phyloP scores from a whole-genome alignment of 2,329 filamentous ascomycete species.

The Gyromitra esculenta region DNA sequence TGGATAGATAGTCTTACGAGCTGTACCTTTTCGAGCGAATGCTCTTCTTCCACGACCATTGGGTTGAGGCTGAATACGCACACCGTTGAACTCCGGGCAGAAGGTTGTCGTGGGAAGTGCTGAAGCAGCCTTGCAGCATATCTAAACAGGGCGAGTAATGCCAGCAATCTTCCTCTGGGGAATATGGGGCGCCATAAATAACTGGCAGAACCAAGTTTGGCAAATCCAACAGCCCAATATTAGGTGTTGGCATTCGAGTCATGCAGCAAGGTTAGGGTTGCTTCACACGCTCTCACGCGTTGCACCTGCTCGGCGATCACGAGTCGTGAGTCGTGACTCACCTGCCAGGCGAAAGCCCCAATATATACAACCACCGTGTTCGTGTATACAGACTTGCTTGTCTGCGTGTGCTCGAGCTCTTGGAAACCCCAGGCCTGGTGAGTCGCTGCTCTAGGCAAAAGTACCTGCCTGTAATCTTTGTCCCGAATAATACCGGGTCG shows the following conservation, averaged over 20 bases:
- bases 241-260: neutral
- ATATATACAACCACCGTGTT: too few species aligned
- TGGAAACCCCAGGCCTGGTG: neutral
- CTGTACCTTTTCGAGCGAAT: too few species aligned
- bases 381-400: too few species aligned
- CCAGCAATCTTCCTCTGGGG: neutral
- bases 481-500: too few species aligned
- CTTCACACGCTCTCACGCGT: slow-evolving; percentile 18
- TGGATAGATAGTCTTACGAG: too few species aligned
- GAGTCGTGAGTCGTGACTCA: slow-evolving; percentile 20
- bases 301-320: neutral
- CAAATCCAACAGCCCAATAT: neutral
- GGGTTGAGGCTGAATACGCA: neutral
- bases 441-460: neutral
- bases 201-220: neutral
- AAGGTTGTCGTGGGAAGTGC: neutral
- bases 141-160: neutral
- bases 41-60: too few species aligned
- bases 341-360: neutral
- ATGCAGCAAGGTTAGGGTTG: slow-evolving; percentile 27
- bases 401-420: too few species aligned
- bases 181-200: neutral
- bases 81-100: neutral
- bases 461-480: too few species aligned
- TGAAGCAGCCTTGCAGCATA: neutral